Percentiles rank a stretch among this genome's conserved stretches.
Evolutionary conservation across 2,329 filamentous ascomycete species (phyloP).

Genomic region (Parascedosporium putredinis): DNA sequence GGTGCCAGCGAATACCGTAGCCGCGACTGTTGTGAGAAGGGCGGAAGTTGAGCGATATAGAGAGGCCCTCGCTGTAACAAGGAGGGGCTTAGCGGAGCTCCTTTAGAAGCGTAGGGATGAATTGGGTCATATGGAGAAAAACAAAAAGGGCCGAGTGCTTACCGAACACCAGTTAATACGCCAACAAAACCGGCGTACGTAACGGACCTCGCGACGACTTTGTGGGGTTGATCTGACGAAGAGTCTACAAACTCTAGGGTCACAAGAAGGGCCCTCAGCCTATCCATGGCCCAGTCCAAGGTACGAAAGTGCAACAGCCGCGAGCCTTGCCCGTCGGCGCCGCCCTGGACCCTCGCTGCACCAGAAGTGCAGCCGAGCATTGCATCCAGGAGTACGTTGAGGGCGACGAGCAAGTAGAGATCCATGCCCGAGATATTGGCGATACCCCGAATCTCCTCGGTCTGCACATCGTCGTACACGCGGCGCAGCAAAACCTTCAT

Average conservation of each 20-base stretch:
- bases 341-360: slow-evolving; percentile 16
- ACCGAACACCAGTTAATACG: slow-evolving; percentile 35
- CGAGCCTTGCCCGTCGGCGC: slow-evolving; percentile 13
- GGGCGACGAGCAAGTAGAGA: slow-evolving; percentile 48
- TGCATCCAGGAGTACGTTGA: slow-evolving; percentile 53
- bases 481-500: slow-evolving; percentile 36
- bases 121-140: background rate
- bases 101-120: background rate
- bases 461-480: slow-evolving; percentile 45
- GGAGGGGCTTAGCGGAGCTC: background rate
- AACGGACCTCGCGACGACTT: slow-evolving; percentile 31
- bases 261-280: slow-evolving; percentile 35
- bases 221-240: slow-evolving; percentile 5
- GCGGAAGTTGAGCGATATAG: slow-evolving; percentile 36
- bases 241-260: slow-evolving; percentile 36
- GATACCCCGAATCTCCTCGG: slow-evolving; percentile 49
- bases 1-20: slow-evolving; percentile 14
- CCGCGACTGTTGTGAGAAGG: slow-evolving; percentile 20
- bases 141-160: background rate
- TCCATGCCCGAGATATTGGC: slow-evolving; percentile 36
- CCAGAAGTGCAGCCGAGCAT: slow-evolving; percentile 55
- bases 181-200: slow-evolving; percentile 41
- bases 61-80: slow-evolving; percentile 24
- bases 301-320: slow-evolving; percentile 44
- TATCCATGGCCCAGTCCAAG: slow-evolving; percentile 45